Base-by-base conservation (phyloP, 1,284 basidiomycete species). In the Marasmius tenuissimus region DNA sequence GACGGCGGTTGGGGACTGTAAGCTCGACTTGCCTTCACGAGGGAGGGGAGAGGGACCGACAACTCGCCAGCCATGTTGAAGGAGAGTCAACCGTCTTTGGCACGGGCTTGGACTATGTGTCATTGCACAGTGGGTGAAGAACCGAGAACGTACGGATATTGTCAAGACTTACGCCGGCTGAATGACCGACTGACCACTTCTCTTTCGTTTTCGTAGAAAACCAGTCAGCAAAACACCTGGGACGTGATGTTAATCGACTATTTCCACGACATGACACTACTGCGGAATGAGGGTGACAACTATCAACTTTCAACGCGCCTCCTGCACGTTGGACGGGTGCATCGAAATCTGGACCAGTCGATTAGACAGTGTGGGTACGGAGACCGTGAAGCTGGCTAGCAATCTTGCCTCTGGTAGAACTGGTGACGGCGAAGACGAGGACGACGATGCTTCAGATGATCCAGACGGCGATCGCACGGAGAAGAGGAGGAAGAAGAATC, bases 301-400 rank as follows among this genome's bases (percentile, higher is more conserved):
- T 18, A 98, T 99, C 84, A 98, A 99, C 77, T 99, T 99, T 72
- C 96, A 98, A 75, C 97, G 97, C 71, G 97, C 97, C 10, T 97
- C 94, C 0, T 97, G 92, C 73, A 99, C 97, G 0, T 86, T 99
- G 18, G 97, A 99, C 64, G 97, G 97, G 5, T 99, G 97, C 75
- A 95, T 99, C 74, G 99, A 99, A 79, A 97, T 99, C 63, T 99
- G 96, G 96, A 99, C 97, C 1, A 96, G 93, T 67, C 90, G 97
- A 61, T 97, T 99, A 42, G 97, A 99, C 74, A 94, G 92, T 67
- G 96, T 98, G 48, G 95, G 95, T 11, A 97, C 94, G 0, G 97
- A 99, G 76, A 98, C 97, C 0, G 96, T 96, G 38, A 98, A 98
- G 73, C 84, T 99, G 11, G 83, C 98, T 56, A 94, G 89, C 68